These are phyloP conservation scores for Orbilia blumenaviensis DNA, from an alignment of 2,329 filamentous ascomycete genomes.

Conservation along the genomic window DNA sequence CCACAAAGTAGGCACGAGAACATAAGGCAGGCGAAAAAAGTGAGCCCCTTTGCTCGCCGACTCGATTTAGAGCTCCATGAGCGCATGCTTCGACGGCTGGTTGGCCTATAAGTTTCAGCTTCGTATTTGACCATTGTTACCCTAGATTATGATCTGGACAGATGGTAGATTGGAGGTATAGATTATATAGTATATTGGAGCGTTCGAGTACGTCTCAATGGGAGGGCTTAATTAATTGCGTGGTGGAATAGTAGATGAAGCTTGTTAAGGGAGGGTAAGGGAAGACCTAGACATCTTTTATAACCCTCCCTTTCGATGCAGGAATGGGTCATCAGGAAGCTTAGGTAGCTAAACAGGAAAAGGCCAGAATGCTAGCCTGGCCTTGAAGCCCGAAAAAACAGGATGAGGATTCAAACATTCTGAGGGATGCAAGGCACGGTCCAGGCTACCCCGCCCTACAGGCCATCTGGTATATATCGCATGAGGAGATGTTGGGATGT, in stretches of 20 bases:
- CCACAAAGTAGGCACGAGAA: conserved; percentile 45
- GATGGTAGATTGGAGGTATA: not conserved
- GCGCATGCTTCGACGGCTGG: conserved; percentile 26
- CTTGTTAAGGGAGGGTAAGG: not conserved
- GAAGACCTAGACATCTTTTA: not conserved
- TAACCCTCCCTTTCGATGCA: not conserved
- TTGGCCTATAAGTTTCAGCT: conserved; percentile 16
- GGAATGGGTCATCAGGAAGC: not conserved
- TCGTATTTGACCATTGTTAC: not conserved
- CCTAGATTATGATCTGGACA: not conserved
- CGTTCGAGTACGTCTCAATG: not conserved
- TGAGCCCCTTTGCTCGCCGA: conserved; percentile 36
- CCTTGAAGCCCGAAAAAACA: not conserved
- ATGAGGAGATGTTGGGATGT: conserved; percentile 1
- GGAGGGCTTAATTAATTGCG: not conserved
- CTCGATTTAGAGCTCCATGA: conserved; percentile 32
- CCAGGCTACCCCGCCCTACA: conserved; percentile 42
- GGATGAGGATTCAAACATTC: not conserved
- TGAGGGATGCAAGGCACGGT: conserved; percentile 45
- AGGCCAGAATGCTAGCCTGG: not conserved
- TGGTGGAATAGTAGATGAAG: not conserved
- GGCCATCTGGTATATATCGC: conserved; percentile 48
- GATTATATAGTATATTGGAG: not conserved
- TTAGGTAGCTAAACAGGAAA: not conserved
- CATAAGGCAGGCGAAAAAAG: conserved; percentile 37